A percentile compares a stretch with the other conserved stretches of the same genome.
These are phyloP conservation scores for Carallia brachiata DNA, from an alignment of 345 rosid genomes.

Conservation along the genomic window DNA sequence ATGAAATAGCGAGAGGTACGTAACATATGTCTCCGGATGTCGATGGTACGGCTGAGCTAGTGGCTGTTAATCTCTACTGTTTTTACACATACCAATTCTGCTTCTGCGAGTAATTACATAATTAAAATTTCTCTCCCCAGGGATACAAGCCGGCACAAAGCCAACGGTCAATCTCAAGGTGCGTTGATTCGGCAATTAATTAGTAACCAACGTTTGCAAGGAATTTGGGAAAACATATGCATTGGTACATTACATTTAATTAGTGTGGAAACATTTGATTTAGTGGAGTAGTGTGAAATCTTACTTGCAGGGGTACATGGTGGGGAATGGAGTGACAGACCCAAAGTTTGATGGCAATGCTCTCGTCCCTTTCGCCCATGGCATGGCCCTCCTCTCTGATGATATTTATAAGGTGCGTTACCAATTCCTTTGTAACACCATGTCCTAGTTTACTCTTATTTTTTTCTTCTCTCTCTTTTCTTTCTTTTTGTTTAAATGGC, in stretches of 20 bases:
- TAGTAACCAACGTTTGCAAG: neutral
- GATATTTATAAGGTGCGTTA: conserved; percentile 31
- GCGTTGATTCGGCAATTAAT: neutral
- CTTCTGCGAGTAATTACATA: neutral
- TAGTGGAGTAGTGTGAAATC: neutral
- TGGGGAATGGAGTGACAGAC: conserved; percentile 41
- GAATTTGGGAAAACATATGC: neutral
- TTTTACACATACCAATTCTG: neutral
- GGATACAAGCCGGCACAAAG: conserved; percentile 28
- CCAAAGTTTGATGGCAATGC: conserved; percentile 25
- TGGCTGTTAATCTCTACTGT: too few species aligned
- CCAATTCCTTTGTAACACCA: neutral
- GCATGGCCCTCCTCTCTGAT: conserved; percentile 45
- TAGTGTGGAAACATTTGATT: too few species aligned
- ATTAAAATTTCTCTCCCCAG: conserved; percentile 11
- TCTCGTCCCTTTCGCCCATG: conserved; percentile 35
- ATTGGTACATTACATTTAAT: too few species aligned
- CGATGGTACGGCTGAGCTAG: too few species aligned
- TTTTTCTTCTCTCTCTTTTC: neutral
- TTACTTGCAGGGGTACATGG: conserved; percentile 35
- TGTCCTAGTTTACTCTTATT: neutral
- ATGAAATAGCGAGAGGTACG: conserved; percentile 34
- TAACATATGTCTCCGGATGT: too few species aligned
- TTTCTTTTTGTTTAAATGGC: too few species aligned
- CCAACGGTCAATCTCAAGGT: conserved; percentile 46